These are phyloP conservation scores for Mitragyna speciosa DNA, from an alignment of 257 asterid genomes.

Conservation along the genomic window DNA sequence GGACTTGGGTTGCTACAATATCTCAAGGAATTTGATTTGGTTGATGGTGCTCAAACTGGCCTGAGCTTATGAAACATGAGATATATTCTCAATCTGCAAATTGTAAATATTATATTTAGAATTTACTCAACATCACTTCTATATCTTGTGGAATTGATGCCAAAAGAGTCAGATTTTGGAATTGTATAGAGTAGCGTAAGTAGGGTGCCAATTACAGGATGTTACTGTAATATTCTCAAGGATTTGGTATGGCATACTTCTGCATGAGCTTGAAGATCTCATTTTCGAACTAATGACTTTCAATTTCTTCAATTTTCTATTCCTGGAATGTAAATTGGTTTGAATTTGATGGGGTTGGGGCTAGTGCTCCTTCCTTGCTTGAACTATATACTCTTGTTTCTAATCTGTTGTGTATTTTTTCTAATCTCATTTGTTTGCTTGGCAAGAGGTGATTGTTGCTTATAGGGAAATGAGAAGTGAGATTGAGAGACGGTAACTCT, in stretches of 20 bases:
- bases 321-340: slow-evolving; percentile 6
- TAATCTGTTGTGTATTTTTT: neutral
- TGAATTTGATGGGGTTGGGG: too few species aligned
- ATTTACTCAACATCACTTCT: slow-evolving; percentile 2
- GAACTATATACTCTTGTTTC: too few species aligned
- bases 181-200: slow-evolving; percentile 8
- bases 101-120: neutral
- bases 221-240: neutral
- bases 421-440: neutral
- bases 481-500: neutral
- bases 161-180: neutral
- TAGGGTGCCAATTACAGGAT: slow-evolving; percentile 9
- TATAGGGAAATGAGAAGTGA: neutral
- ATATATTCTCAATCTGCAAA: neutral
- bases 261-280: neutral
- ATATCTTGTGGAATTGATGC: slow-evolving; percentile 11
- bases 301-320: neutral
- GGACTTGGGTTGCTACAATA: slow-evolving; percentile 20
- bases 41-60: slow-evolving; percentile 9
- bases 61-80: slow-evolving; percentile 16
- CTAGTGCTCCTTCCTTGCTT: neutral
- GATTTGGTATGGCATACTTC: neutral
- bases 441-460: neutral
- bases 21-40: slow-evolving; percentile 21
- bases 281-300: neutral